These are phyloP conservation scores for Sporothrix pseudoabietina DNA, from an alignment of 2,329 filamentous ascomycete genomes.

Conservation along the genomic window DNA sequence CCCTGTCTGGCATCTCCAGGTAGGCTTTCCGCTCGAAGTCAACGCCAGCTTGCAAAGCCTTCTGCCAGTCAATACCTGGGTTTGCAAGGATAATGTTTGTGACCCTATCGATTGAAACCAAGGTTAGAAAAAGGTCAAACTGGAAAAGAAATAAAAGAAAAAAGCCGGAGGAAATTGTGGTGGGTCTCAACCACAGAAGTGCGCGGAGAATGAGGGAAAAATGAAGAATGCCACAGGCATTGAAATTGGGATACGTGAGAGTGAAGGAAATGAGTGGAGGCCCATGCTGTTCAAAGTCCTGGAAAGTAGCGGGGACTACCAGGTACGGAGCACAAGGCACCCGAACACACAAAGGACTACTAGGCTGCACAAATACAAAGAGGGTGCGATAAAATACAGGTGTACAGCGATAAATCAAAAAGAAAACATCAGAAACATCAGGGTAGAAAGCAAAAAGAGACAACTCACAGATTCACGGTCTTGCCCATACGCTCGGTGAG, in stretches of 20 bases:
- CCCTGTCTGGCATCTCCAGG: slow-evolving; percentile 51
- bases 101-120: slow-evolving; percentile 44
- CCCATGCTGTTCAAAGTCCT: neutral
- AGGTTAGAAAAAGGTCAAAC: neutral
- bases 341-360: neutral
- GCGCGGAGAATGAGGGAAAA: neutral
- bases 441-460: neutral
- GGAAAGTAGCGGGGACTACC: neutral
- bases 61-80: slow-evolving; percentile 46
- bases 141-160: neutral
- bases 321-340: neutral
- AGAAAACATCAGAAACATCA: neutral
- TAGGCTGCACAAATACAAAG: neutral
- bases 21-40: slow-evolving; percentile 54
- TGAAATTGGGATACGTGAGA: neutral
- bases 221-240: neutral
- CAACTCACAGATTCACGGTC: slow-evolving; percentile 48
- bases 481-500: slow-evolving; percentile 49
- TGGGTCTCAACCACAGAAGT: neutral
- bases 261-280: slow-evolving; percentile 5
- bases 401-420: neutral
- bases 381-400: neutral
- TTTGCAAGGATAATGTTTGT: slow-evolving; percentile 55
- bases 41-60: slow-evolving; percentile 48
- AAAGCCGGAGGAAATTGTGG: neutral